Evolutionary conservation across 108 stramenopile species (phyloP), one percentile per base, ranked within the genome.

Genomic region (Phaeodactylum tricornutum): DNA sequence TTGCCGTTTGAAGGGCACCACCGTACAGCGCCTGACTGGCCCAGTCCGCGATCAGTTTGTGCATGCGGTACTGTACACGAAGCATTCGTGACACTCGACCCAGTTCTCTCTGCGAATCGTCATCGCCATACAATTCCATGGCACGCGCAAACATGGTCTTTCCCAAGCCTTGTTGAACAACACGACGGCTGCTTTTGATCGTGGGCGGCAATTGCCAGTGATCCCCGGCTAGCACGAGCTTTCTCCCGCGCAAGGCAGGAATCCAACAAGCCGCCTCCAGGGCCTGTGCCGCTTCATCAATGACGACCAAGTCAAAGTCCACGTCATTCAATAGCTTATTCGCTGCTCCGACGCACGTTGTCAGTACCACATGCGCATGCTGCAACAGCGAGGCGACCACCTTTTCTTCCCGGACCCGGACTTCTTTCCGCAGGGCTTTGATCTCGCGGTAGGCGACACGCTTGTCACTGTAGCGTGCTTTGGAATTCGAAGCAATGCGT

Each of bases 221-320:
- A 65, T 99, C 98, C 14, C 86, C 86, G 0, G 97, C 97, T 23
- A 98, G 71, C 9, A 98, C 85, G 7, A 90, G 67, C 32, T 76
- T 61, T 45, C 61, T 59, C 8, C 92, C 94, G 24, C 78, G 62
- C 22, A 96, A 63, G 17, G 87, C 74, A 4, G 89, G 90, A 54
- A 93, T 87, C 96, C 96, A 98, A 52, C 93, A 95, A 4, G 87
- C 83, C 14, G 90, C 90, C 47, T 99, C 96, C 49, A 97, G 52
- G 9, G 92, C 92, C 64, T 97, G 96, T 7, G 97, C 98, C 5
- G 95, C 97, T 61, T 99, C 98, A 56, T 99, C 98, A 51, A 99
- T 93, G n/a, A 99, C 64, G 4, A 97, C 92, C 29, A 98, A 58
- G 73, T 99, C 98, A 72, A 99, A 99, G 19, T 37, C 59, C 22